A percentile compares a stretch with the other conserved stretches of the same genome.
phyloP scores from a whole-genome alignment of 208 protist genomes.

The Tritrichomonas foetus region DNA sequence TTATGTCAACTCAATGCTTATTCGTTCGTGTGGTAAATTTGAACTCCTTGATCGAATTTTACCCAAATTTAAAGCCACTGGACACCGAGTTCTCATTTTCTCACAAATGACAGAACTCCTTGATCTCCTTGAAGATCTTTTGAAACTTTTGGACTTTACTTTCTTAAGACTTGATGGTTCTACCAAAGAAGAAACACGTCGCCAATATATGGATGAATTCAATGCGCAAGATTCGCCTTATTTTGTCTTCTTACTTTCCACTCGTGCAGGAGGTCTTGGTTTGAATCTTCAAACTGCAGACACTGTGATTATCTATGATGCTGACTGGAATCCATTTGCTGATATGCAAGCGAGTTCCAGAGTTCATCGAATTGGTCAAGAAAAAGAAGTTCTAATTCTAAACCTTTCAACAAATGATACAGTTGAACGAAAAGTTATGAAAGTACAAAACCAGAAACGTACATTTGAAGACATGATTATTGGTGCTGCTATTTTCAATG shows the following conservation, averaged over 20 bases:
- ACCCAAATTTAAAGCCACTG: constrained; percentile 47
- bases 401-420: constrained; percentile 80
- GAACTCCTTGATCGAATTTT: constrained; percentile 37
- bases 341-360: constrained; percentile 95
- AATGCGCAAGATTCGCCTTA: constrained; percentile 69
- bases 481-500: not conserved
- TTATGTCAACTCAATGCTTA: not conserved
- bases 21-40: constrained; percentile 42
- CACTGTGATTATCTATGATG: constrained; percentile 94
- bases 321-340: constrained; percentile 95
- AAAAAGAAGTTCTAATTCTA: constrained; percentile 60
- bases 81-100: constrained; percentile 91
- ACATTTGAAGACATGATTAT: constrained; percentile 31
- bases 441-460: not conserved
- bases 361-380: constrained; percentile 82
- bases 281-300: constrained; percentile 96
- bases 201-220: constrained; percentile 81
- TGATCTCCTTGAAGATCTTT: constrained; percentile 72
- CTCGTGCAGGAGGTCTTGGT: constrained; percentile 89
- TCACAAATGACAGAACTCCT: constrained; percentile 82
- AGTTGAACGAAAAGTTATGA: constrained; percentile 75
- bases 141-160: constrained; percentile 47
- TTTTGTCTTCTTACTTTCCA: constrained; percentile 92
- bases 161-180: constrained; percentile 71
- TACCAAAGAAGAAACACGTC: constrained; percentile 56